Evolutionary conservation across 495 filamentous ascomycete genomes (phyloP).

Genomic region (Podospora anserina): DNA sequence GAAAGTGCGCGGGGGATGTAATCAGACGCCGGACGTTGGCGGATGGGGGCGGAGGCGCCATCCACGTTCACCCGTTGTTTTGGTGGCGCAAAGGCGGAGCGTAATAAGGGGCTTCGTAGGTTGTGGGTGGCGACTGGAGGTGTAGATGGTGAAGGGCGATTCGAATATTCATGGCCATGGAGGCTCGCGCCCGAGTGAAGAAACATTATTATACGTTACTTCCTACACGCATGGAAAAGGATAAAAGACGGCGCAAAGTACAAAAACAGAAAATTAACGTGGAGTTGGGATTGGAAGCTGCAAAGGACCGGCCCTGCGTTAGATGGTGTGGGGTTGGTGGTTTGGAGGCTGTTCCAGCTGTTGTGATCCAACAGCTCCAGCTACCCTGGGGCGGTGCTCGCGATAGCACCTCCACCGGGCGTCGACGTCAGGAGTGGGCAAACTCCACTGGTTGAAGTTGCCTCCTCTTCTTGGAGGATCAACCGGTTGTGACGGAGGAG

Average conservation of each 20-base stretch:
- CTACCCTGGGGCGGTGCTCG: neutral
- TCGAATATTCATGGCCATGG: constrained; percentile 57
- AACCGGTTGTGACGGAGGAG: neutral
- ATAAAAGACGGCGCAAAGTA: neutral
- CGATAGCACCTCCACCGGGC: neutral
- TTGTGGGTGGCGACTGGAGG: constrained; percentile 32
- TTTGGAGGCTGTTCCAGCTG: neutral
- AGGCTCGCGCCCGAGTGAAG: constrained; percentile 49
- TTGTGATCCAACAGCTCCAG: neutral
- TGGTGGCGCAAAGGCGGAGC: constrained; percentile 40
- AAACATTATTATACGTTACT: constrained; percentile 39
- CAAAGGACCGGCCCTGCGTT: constrained; percentile 20
- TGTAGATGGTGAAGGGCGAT: constrained; percentile 34
- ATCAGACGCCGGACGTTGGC: constrained; percentile 31
- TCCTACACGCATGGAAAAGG: neutral
- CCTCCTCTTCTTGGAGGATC: neutral
- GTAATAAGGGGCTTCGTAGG: constrained; percentile 42
- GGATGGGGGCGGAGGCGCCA: constrained; percentile 16
- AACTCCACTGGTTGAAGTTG: neutral
- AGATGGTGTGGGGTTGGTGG: neutral
- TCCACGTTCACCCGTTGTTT: constrained; percentile 23
- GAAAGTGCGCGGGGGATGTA: constrained; percentile 31
- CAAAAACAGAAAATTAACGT: constrained; percentile 1
- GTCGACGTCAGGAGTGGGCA: neutral
- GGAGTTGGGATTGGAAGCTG: constrained; percentile 3